These are phyloP conservation scores for Coniochaeta sp. DNA, from an alignment of 2,329 filamentous ascomycete species.

Conservation along the genomic window DNA sequence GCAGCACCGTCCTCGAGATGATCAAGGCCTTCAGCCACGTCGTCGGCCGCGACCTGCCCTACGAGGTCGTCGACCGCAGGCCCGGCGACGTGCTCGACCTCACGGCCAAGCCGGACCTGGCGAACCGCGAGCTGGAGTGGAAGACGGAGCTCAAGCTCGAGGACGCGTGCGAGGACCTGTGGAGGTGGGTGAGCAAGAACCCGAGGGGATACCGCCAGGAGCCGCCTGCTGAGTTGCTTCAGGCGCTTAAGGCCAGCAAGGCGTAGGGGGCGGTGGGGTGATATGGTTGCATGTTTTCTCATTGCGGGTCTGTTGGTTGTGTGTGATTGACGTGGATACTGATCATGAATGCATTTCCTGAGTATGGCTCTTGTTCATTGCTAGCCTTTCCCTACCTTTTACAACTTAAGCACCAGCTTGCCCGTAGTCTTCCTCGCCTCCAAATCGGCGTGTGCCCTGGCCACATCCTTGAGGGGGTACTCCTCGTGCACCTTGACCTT, in stretches of 20 bases:
- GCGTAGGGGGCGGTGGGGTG: no score
- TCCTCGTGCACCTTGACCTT: constrained; percentile 68
- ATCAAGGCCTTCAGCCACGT: constrained; percentile 87
- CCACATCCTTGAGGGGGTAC: constrained; percentile 69
- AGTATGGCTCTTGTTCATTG: no score
- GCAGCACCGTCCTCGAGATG: constrained; percentile 95
- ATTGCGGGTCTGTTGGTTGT: no score
- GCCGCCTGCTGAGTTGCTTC: constrained; percentile 76
- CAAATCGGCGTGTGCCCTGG: constrained; percentile 67
- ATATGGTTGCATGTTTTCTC: not conserved
- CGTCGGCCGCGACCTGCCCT: constrained; percentile 78
- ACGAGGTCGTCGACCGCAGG: constrained; percentile 76
- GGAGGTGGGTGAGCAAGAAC: constrained; percentile 97
- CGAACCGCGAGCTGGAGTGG: constrained; percentile 87
- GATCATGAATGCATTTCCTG: no score
- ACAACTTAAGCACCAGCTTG: constrained; percentile 70
- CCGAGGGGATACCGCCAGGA: constrained; percentile 89
- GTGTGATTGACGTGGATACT: no score
- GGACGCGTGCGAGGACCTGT: constrained; percentile 87
- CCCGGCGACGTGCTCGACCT: constrained; percentile 90
- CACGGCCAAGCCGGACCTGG: constrained; percentile 81
- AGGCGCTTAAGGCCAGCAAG: constrained; percentile 44
- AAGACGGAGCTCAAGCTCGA: constrained; percentile 86
- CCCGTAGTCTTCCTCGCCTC: constrained; percentile 78
- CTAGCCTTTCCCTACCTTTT: no score